Base-by-base conservation (phyloP, 768 basidiomycete species). In the Macrolepiota albuminosa region DNA sequence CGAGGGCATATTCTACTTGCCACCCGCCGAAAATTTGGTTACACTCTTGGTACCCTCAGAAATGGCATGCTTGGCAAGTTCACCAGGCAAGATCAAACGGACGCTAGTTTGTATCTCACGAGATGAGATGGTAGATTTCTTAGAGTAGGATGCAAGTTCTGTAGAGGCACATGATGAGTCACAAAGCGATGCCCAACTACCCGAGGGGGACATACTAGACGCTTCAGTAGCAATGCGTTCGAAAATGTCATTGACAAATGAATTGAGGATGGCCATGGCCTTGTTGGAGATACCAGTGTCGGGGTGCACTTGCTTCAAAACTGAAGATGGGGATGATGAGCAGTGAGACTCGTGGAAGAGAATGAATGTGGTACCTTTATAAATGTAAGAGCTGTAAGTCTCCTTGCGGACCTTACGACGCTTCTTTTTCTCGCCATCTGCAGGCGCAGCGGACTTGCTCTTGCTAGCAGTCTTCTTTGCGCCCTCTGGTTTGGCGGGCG, bases 201-300 rank as follows among this genome's bases (percentile, higher is more conserved):
- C 29, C 36, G 29, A 31, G 14, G n/a, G 18, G 16, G 1, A 69
- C 84, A 55, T 70, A 86, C 85, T 86, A 48, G 86, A 87, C 56
- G 87, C 86, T 70, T 88, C 87, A 3, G 83, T 82, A 46, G 87
- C 88, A 65, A 90, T 89, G 47, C 88, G 84, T 75, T 90, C 89
- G 68, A 91, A 91, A 70, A 91, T 90, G 66, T 91, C 89, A 69
- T 91, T 90, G 67, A 91, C 89, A 70, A 91, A 91, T 0, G 89
- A 90, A 79, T 91, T 88, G 64, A 89, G 77, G 71, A 91, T 90
- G 55, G 88, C 85, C 87, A 90, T 88, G 11, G 86, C 86, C 76
- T 92, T 91, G 85, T 89, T 92, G 56, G 90, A 92, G 78, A 93
- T 92, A 86, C 91, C 92, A 62, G 91, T 93, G 74, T 93, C 92